Conservation (phyloP, 306 rosid genomes). For the Acacia confusa region DNA sequence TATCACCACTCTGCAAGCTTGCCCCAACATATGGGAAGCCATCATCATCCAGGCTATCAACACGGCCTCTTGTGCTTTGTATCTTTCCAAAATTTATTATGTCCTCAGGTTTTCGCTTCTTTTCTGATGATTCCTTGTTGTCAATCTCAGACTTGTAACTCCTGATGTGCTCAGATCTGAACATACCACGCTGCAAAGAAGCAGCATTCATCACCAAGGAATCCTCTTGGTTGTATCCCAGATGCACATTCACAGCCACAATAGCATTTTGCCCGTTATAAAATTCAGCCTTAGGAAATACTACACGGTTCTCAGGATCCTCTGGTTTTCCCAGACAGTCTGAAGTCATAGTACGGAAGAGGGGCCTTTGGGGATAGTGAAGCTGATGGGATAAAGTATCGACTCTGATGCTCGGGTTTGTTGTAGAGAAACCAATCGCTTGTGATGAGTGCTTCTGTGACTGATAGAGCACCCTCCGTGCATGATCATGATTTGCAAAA, state of each 20-base stretch:
- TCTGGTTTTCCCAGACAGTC: conserved; percentile 85
- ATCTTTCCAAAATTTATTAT: conserved; percentile 77
- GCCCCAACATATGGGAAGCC: conserved; percentile 92
- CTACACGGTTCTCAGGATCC: conserved; percentile 30
- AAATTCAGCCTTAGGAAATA: conserved; percentile 71
- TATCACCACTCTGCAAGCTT: conserved; percentile 86
- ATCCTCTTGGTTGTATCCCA: conserved; percentile 97
- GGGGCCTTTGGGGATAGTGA: conserved; percentile 88
- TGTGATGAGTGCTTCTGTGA: conserved; percentile 96
- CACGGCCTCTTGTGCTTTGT: conserved; percentile 85
- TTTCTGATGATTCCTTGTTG: conserved; percentile 70
- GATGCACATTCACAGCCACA: conserved; percentile 94
- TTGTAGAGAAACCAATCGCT: conserved; percentile 82
- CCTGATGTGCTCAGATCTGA: conserved; percentile 84
- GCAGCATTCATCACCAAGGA: conserved; percentile 94
- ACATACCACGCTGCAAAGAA: conserved; percentile 97
- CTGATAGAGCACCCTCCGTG: conserved; percentile 88
- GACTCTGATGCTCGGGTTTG: conserved; percentile 76
- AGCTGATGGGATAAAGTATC: conserved; percentile 87
- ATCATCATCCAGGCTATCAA: conserved; percentile 92
- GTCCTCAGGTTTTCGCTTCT: conserved; percentile 78
- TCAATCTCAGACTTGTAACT: conserved; percentile 92
- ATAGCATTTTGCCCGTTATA: conserved; percentile 93
- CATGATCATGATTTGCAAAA: conserved; percentile 94
- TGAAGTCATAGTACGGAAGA: conserved; percentile 71